Evolutionary conservation across 1,284 basidiomycete genomes (phyloP).

Genomic region (Boletus mariae): DNA sequence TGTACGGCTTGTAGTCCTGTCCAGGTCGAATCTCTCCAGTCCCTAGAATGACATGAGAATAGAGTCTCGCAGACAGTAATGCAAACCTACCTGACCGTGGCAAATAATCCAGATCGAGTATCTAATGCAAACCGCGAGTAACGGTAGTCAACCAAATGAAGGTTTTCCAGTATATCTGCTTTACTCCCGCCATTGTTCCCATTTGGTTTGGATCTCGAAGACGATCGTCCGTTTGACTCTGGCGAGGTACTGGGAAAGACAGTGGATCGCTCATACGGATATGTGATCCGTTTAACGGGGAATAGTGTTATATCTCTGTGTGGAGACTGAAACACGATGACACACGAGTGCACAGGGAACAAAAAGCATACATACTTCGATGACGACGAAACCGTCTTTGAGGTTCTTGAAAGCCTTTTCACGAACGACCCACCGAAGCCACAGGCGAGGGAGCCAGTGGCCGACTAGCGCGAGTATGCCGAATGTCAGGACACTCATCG

Average conservation of each 20-base stretch:
- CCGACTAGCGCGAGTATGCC: constrained; percentile 83
- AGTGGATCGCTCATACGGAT: constrained; percentile 76
- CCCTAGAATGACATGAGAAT: constrained; percentile 44
- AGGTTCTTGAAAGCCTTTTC: constrained; percentile 83
- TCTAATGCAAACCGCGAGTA: constrained; percentile 92
- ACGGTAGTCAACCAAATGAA: constrained; percentile 75
- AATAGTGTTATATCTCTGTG: constrained; percentile 80
- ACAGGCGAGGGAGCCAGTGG: constrained; percentile 89
- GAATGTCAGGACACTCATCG: constrained; percentile 66
- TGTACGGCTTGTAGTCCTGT: constrained; percentile 60
- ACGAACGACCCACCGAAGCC: constrained; percentile 84
- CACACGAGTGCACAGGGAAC: neutral
- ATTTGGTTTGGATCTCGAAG: constrained; percentile 22
- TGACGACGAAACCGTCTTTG: constrained; percentile 73
- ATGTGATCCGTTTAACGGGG: constrained; percentile 62
- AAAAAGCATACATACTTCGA: constrained; percentile 66
- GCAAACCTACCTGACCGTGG: constrained; percentile 64
- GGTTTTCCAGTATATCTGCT: constrained; percentile 41
- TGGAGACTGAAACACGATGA: constrained; percentile 53
- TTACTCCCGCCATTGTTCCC: constrained; percentile 29
- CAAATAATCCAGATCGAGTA: constrained; percentile 79
- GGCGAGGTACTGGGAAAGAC: constrained; percentile 55
- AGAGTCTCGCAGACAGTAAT: neutral
- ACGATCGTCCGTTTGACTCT: constrained; percentile 19
- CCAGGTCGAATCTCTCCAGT: constrained; percentile 91